phyloP scores from a whole-genome alignment of 2,329 filamentous ascomycete genomes.

The Aspergillus pseudotamarii region DNA sequence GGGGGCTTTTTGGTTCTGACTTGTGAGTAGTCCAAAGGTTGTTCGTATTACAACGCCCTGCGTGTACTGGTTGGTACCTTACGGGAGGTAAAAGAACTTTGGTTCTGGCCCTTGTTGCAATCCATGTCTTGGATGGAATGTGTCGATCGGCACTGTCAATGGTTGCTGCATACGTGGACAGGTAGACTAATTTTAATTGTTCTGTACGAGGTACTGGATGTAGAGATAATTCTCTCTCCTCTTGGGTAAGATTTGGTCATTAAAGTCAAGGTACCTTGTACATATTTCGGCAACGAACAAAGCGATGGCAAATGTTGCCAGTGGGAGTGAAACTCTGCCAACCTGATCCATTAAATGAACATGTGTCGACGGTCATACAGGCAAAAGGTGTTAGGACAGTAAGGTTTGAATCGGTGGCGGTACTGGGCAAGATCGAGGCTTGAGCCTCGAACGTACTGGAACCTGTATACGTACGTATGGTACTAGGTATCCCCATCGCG shows the following conservation, averaged over 20 bases:
- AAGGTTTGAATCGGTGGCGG: not conserved
- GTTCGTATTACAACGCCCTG: slow-evolving; percentile 1
- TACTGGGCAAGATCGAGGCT: slow-evolving; percentile 5
- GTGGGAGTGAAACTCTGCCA: not conserved
- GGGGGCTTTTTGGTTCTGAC: not conserved
- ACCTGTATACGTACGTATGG: slow-evolving; percentile 6
- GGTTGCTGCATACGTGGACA: not conserved
- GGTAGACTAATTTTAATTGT: not conserved
- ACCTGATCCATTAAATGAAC: not conserved
- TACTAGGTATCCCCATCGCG: not conserved
- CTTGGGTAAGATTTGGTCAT: not conserved
- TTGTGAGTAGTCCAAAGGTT: not conserved
- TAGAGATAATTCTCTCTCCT: not conserved
- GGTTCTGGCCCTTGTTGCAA: slow-evolving; percentile 1
- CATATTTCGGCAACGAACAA: not conserved
- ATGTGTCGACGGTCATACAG: not conserved
- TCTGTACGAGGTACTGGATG: not conserved
- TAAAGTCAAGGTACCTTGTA: not conserved
- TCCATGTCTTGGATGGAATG: not conserved
- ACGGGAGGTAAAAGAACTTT: not conserved
- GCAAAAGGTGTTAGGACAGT: not conserved
- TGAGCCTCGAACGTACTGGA: slow-evolving; percentile 8
- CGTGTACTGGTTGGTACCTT: not conserved
- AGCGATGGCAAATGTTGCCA: not conserved
- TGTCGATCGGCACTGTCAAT: not conserved